Conservation (phyloP, 2,329 filamentous ascomycete species). For the Paecilomyces formosus region DNA sequence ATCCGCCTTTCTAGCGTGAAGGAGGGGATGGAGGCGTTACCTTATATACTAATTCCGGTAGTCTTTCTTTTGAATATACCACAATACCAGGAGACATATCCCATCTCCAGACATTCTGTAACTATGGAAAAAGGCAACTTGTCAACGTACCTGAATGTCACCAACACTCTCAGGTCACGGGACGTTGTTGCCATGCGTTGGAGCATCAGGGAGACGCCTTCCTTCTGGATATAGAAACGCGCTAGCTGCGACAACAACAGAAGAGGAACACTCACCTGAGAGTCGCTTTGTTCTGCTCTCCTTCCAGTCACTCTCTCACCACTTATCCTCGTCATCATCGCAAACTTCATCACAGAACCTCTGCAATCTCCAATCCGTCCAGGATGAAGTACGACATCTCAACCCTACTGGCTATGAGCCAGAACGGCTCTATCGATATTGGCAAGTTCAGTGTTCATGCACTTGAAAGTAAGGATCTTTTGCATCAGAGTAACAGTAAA, state of each 20-base stretch:
- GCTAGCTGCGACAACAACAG: neutral
- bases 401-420: slow-evolving; percentile 28
- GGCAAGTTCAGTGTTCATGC: slow-evolving; percentile 20
- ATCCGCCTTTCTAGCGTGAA: neutral
- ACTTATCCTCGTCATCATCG: slow-evolving; percentile 1
- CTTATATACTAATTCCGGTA: neutral
- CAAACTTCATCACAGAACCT: neutral
- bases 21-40: neutral
- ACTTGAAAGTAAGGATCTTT: slow-evolving; percentile 20
- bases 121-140: neutral
- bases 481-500: neutral
- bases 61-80: neutral
- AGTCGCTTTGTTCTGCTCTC: neutral
- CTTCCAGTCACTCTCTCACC: slow-evolving; percentile 1
- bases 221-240: neutral
- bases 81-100: neutral
- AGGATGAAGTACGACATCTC: slow-evolving; percentile 30
- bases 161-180: neutral
- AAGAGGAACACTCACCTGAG: neutral
- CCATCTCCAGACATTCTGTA: neutral
- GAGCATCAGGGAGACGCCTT: neutral
- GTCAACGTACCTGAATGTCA: neutral
- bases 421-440: slow-evolving; percentile 17
- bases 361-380: neutral
- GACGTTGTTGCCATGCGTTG: neutral